Evolutionary conservation across 495 filamentous ascomycete species (phyloP).

Genomic region (Hypoxylon trugodes): DNA sequence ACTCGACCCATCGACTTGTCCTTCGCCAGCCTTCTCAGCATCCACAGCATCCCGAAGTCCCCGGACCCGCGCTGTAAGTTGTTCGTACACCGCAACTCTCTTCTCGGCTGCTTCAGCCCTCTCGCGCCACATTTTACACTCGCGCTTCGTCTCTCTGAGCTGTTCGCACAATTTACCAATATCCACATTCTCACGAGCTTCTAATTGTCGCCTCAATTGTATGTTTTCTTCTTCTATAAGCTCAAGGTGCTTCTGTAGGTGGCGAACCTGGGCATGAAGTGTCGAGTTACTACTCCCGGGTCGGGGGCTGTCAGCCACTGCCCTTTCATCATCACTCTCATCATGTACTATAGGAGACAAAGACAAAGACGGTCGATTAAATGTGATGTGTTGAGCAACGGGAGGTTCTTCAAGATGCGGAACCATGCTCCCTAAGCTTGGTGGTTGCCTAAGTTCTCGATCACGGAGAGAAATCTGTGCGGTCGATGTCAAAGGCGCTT

Average conservation of each 20-base stretch:
- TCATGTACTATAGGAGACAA: conserved; percentile 1
- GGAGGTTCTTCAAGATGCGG: conserved; percentile 39
- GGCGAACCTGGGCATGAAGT: conserved; percentile 56
- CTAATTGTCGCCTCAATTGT: conserved; percentile 53
- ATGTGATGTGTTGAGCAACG: conserved; percentile 40
- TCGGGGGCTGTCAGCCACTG: conserved; percentile 17
- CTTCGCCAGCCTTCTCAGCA: not conserved
- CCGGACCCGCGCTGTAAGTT: conserved; percentile 39
- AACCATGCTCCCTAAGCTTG: conserved; percentile 40
- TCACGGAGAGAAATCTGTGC: conserved; percentile 11
- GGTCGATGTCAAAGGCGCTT: conserved; percentile 5
- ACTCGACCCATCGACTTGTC: not conserved
- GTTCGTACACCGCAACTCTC: conserved; percentile 50
- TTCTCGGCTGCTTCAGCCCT: conserved; percentile 62
- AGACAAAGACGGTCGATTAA: conserved; percentile 23
- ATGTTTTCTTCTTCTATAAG: conserved; percentile 49
- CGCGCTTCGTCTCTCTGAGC: conserved; percentile 53
- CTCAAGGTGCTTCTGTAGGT: conserved; percentile 54
- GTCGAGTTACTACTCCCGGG: conserved; percentile 45
- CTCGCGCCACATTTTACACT: conserved; percentile 57
- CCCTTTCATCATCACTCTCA: conserved; percentile 7
- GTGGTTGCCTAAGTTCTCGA: conserved; percentile 23
- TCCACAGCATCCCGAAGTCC: conserved; percentile 29
- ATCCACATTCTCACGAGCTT: conserved; percentile 48
- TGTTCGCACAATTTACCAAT: conserved; percentile 54